A percentile compares a stretch with the other conserved stretches of the same genome.
These are phyloP conservation scores for Globomyces pollinis-pini DNA, from an alignment of 192 early-diverging fungal genomes.

Conservation along the genomic window DNA sequence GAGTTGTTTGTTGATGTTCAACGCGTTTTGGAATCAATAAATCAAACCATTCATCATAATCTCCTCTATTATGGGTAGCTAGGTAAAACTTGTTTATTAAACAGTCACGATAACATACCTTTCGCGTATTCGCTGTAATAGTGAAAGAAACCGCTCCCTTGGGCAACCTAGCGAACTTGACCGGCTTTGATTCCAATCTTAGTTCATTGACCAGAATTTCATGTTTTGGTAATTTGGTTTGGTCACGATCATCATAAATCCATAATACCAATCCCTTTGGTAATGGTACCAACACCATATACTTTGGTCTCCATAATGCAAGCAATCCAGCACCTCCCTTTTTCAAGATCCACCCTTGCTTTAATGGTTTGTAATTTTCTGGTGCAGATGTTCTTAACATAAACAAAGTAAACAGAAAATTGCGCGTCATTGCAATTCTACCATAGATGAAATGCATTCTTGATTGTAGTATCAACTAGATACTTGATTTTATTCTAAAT, in stretches of 20 bases:
- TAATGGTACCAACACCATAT: slow-evolving; percentile 25
- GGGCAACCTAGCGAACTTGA: neutral
- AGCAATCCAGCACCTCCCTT: slow-evolving; percentile 36
- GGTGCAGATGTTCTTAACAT: neutral
- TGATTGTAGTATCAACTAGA: too few relatives aligned
- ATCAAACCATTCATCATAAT: slow-evolving; percentile 40
- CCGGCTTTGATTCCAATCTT: slow-evolving; percentile 9
- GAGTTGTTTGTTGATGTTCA: neutral
- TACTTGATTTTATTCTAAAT: too few relatives aligned
- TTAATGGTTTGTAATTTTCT: slow-evolving; percentile 16
- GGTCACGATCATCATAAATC: slow-evolving; percentile 38
- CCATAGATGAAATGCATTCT: too few relatives aligned
- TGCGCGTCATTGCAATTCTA: neutral
- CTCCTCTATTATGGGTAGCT: slow-evolving; percentile 32
- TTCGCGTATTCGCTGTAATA: slow-evolving; percentile 16
- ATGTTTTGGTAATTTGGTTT: slow-evolving; percentile 40
- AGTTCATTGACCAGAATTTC: slow-evolving; percentile 24
- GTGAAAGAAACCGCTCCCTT: slow-evolving; percentile 22
- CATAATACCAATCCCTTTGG: slow-evolving; percentile 7
- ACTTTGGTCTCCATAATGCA: slow-evolving; percentile 39
- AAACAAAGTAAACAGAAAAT: neutral
- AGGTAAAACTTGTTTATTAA: slow-evolving; percentile 34
- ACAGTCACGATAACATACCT: slow-evolving; percentile 13
- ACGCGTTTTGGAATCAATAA: slow-evolving; percentile 16
- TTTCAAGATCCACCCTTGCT: slow-evolving; percentile 47